phyloP scores from a whole-genome alignment of 345 rosid genomes.

The Dipteronia dyeriana region DNA sequence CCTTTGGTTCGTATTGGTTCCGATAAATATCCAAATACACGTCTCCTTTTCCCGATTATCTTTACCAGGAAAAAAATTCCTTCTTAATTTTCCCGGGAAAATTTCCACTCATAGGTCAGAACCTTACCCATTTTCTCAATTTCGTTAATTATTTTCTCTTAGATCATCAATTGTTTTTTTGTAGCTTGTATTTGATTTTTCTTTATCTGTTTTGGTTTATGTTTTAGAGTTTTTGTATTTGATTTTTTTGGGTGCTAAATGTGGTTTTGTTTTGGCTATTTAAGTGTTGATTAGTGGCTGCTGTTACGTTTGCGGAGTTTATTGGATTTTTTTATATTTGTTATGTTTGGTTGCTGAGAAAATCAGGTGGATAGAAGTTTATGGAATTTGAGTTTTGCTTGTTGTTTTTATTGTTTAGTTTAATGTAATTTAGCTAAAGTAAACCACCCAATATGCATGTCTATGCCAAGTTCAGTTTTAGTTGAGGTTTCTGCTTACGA shows the following conservation, averaged over 20 bases:
- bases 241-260: neutral
- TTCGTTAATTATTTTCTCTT: neutral
- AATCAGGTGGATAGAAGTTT: neutral
- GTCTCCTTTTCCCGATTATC: neutral
- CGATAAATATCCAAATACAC: neutral
- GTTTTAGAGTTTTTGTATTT: constrained; percentile 4
- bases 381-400: neutral
- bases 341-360: neutral
- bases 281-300: neutral
- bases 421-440: neutral
- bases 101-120: neutral
- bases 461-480: neutral
- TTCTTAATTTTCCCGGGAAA: constrained; percentile 4
- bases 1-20: neutral
- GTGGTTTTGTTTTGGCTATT: neutral
- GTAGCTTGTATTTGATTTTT: neutral
- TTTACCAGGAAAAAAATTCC: neutral
- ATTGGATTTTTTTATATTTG: neutral
- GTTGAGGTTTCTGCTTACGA: neutral
- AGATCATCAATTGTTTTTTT: neutral
- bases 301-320: neutral
- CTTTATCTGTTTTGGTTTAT: neutral
- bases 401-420: neutral
- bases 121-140: neutral
- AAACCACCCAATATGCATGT: neutral